Evolutionary conservation across 805 yeast species (phyloP).

Genomic region (Saccharomycopsis sp.): DNA sequence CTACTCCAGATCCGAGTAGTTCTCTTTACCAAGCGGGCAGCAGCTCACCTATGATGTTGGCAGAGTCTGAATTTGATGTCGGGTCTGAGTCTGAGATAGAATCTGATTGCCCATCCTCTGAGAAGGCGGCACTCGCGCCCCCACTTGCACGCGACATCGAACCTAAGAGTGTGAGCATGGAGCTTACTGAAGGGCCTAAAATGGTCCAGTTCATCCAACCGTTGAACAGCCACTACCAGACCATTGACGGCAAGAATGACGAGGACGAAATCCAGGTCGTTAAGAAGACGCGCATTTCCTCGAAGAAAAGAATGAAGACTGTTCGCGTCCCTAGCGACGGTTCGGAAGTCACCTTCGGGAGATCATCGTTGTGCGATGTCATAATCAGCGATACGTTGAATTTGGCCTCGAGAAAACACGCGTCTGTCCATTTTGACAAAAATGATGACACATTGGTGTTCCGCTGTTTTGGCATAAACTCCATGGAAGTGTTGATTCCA

Average conservation of each 20-base stretch:
- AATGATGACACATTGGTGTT: slow-evolving; percentile 27
- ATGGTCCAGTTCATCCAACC: slow-evolving; percentile 16
- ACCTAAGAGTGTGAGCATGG: too few species aligned
- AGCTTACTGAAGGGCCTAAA: slow-evolving; percentile 16
- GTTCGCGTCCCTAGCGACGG: slow-evolving; percentile 32
- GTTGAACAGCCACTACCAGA: slow-evolving; percentile 5
- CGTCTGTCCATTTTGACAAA: slow-evolving; percentile 14
- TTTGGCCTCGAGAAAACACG: slow-evolving; percentile 20
- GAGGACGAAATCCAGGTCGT: slow-evolving; percentile 6
- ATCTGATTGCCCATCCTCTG: not conserved
- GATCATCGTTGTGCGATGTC: slow-evolving; percentile 43
- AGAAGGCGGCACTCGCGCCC: not conserved
- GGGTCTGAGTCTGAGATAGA: too few species aligned
- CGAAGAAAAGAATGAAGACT: slow-evolving; percentile 22
- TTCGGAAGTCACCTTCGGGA: slow-evolving; percentile 35
- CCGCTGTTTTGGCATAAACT: slow-evolving; percentile 46
- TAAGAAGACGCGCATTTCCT: slow-evolving; percentile 7
- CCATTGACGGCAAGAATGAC: slow-evolving; percentile 4
- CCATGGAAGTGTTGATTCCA: slow-evolving; percentile 45
- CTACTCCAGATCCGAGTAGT: slow-evolving; percentile 21
- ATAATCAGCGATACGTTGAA: slow-evolving; percentile 14
- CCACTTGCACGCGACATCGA: too few species aligned
- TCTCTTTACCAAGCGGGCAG: slow-evolving; percentile 11
- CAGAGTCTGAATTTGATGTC: too few species aligned
- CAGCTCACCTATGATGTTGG: too few species aligned